phyloP scores from a whole-genome alignment of 306 rosid species.

The Psophocarpus tetragonolobus region DNA sequence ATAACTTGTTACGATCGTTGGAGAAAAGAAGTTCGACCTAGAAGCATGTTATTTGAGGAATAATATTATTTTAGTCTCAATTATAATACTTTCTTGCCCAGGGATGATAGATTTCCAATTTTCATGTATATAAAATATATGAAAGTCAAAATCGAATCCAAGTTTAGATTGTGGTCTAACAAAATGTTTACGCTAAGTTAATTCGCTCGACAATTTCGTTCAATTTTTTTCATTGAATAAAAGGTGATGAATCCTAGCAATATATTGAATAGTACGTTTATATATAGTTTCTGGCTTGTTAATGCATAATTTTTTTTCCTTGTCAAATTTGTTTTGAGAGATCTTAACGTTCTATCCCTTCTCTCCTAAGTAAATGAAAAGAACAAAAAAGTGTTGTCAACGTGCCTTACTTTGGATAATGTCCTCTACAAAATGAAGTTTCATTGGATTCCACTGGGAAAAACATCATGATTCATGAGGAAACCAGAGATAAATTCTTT shows the following conservation, averaged over 20 bases:
- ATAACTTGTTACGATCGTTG: slow-evolving; percentile 28
- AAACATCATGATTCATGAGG: slow-evolving; percentile 11
- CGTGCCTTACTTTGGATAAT: neutral
- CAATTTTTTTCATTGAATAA: neutral
- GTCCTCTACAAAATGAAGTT: slow-evolving; percentile 38
- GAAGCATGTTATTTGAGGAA: slow-evolving; percentile 8
- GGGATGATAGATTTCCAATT: neutral
- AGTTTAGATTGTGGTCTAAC: neutral
- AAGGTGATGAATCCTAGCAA: neutral
- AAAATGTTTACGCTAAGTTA: neutral
- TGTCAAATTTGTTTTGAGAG: neutral
- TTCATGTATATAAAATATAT: neutral
- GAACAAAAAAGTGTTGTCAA: neutral
- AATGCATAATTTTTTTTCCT: neutral
- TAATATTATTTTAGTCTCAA: slow-evolving; percentile 16
- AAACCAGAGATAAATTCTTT: neutral
- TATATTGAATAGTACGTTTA: neutral
- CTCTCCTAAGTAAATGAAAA: neutral
- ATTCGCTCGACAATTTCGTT: neutral
- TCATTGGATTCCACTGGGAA: slow-evolving; percentile 54
- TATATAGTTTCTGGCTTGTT: neutral
- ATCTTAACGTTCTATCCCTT: slow-evolving; percentile 4
- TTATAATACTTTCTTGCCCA: neutral
- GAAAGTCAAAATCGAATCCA: neutral
- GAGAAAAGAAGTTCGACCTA: neutral